Conservation (phyloP, 208 protist genomes). For the Willaertia magna region DNA sequence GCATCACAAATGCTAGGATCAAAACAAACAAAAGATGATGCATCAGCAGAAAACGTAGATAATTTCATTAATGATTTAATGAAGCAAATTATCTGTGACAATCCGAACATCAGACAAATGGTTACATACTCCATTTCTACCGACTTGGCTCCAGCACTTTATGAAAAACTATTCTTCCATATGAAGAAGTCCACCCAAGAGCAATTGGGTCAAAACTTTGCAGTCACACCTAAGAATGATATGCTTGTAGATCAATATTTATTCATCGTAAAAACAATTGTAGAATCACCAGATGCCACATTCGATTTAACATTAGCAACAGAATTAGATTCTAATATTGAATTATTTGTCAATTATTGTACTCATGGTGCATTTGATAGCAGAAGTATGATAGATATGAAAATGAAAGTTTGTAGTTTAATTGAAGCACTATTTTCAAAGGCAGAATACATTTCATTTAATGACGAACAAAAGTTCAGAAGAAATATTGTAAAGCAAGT, state of each 20-base stretch:
- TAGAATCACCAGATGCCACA: background rate
- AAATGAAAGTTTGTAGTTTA: background rate
- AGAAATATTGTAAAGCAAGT: background rate
- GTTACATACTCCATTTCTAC: background rate
- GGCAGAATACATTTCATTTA: background rate
- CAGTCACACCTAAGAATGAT: background rate
- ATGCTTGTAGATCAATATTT: background rate
- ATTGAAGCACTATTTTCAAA: background rate
- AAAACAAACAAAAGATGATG: no score
- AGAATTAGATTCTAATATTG: background rate
- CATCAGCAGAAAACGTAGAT: background rate
- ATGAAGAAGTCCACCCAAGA: background rate
- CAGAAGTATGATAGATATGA: background rate
- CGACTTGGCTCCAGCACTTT: background rate
- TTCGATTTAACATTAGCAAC: background rate
- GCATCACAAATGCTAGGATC: background rate
- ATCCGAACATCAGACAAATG: background rate
- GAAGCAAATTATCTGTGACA: background rate
- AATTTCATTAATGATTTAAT: background rate
- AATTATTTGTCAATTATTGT: background rate
- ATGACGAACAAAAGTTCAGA: background rate
- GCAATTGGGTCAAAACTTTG: background rate
- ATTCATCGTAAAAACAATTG: background rate
- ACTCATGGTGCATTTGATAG: background rate
- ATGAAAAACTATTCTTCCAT: background rate